Percentiles rank a stretch among this genome's conserved stretches.
These are phyloP conservation scores for Fennellomyces sp. DNA, from an alignment of 371 early-diverging fungal genomes.

Conservation along the genomic window DNA sequence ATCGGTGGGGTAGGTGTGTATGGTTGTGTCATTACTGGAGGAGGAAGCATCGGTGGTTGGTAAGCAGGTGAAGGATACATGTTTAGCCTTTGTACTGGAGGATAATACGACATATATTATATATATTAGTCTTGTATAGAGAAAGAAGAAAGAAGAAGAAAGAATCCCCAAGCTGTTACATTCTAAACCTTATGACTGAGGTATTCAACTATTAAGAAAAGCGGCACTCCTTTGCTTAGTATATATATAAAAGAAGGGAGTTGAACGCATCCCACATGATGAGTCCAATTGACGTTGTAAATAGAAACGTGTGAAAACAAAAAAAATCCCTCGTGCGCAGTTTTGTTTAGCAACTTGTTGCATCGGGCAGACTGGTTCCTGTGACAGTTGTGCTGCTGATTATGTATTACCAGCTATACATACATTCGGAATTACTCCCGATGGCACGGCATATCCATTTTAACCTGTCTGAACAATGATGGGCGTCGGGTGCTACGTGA, in stretches of 20 bases:
- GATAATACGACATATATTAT: neutral
- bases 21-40: neutral
- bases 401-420: neutral
- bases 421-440: neutral
- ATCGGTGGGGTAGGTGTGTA: conserved; percentile 9
- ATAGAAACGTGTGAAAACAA: neutral
- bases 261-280: neutral
- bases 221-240: neutral
- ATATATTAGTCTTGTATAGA: neutral
- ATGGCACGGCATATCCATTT: neutral
- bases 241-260: neutral
- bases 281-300: neutral
- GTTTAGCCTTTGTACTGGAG: neutral
- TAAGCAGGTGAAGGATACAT: neutral
- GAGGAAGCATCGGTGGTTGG: conserved; percentile 6
- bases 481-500: too few species aligned
- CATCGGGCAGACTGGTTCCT: neutral
- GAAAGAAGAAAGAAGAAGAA: neutral
- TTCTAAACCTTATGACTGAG: too few species aligned
- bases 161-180: too few species aligned
- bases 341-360: neutral
- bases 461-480: too few species aligned
- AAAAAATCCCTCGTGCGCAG: neutral
- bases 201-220: too few species aligned
- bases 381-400: neutral